phyloP scores from a whole-genome alignment of 164 flowering plant genomes.

The Chimonanthus salicifolius region DNA sequence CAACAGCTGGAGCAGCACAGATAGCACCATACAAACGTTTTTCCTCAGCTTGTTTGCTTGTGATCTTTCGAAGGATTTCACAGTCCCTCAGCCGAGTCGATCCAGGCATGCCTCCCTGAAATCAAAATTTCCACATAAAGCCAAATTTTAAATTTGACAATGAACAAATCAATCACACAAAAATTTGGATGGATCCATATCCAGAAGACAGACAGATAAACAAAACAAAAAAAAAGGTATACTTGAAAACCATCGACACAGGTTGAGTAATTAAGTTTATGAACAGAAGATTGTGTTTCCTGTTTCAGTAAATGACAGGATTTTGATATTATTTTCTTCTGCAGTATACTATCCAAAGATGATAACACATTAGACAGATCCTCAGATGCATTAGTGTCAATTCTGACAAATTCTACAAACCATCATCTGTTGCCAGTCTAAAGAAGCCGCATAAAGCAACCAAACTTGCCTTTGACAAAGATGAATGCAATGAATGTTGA shows the following conservation, averaged over 20 bases:
- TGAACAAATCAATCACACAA: neutral
- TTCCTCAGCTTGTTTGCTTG: slow-evolving; percentile 79
- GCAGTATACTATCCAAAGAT: too few species aligned
- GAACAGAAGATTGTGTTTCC: neutral
- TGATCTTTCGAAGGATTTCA: slow-evolving; percentile 52
- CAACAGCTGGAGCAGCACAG: slow-evolving; percentile 95
- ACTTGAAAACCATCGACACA: neutral
- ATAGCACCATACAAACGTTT: slow-evolving; percentile 84
- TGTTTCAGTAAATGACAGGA: neutral
- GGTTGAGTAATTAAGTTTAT: neutral
- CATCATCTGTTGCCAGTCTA: too few species aligned
- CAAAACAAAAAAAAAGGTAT: neutral
- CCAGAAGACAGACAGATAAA: neutral
- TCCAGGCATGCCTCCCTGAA: slow-evolving; percentile 98
- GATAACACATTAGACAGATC: too few species aligned
- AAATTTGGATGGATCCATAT: too few species aligned
- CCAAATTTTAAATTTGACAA: too few species aligned
- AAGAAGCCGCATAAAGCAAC: too few species aligned
- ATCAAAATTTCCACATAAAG: neutral
- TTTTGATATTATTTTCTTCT: too few species aligned
- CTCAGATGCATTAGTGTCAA: too few species aligned
- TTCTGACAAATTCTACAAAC: too few species aligned
- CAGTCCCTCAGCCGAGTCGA: slow-evolving; percentile 77
- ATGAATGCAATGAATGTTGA: too few species aligned
- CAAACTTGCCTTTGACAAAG: too few species aligned